Evolutionary conservation across 257 asterid species (phyloP), one percentile per base, ranked within the genome.

Genomic region (Catharanthus roseus): DNA sequence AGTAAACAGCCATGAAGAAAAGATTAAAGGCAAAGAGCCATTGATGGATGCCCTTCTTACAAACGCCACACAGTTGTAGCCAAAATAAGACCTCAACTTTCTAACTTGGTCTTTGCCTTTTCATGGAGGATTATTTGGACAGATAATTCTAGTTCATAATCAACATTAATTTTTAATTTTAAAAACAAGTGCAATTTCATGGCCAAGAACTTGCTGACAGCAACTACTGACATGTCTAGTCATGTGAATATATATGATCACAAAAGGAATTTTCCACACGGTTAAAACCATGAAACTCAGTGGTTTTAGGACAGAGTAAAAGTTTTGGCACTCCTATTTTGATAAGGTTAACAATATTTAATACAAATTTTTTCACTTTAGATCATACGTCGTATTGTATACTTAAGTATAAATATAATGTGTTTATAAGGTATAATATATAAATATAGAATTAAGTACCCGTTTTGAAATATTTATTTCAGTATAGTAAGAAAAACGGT

Each of bases 11-110:
- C 67, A 79, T 65, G 67, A 60, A 75, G 72, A 60, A 65, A 74
- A 65, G 68, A 73, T 57, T 75, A 82, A 79, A 69, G 58, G 74
- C 65, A 78, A 75, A 67, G 75, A 57, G 83, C 83, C 91, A 84
- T 49, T 78, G 79, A 45, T 69, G 76, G 85, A 86, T 86, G 71
- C 90, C 77, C 74, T 79, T 21, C 77, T 38, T 42, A 51, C 85
- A 79, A 81, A 77, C 76, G 55, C 86, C 84, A 81, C 76, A 75
- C 66, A 72, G 77, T 83, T 76, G 72, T 57, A 65, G 83, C 88
- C 88, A 86, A 86, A 77, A 45, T 72, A 55, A 77, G 79, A 72
- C 72, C 77, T 56, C 77, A n/a, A 80, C 86, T 85, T 81, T 73
- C 73, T 69, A 67, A 58, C 80, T 75, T 69, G 68, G 61, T 75